These are phyloP conservation scores for Alternaria sp. DNA, from an alignment of 2,329 filamentous ascomycete species.

Conservation along the genomic window DNA sequence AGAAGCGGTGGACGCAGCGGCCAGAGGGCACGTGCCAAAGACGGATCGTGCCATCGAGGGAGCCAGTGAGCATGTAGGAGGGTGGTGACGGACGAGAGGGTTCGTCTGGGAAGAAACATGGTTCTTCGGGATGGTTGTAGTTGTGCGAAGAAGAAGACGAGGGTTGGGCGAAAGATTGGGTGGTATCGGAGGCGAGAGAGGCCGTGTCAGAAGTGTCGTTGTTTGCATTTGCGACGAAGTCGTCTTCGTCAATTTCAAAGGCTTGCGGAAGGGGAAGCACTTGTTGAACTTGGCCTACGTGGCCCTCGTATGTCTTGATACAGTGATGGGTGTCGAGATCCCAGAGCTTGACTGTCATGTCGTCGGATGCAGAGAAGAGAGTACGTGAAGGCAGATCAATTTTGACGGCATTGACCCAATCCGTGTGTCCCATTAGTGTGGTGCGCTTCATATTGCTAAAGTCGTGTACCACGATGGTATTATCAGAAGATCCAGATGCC, in stretches of 20 bases:
- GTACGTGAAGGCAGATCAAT: constrained; percentile 84
- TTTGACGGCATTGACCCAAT: constrained; percentile 97
- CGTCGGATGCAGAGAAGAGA: constrained; percentile 91
- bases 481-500: constrained; percentile 88
- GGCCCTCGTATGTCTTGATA: constrained; percentile 81
- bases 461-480: constrained; percentile 91
- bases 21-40: constrained; percentile 89
- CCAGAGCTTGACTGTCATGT: constrained; percentile 91
- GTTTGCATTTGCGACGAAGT: constrained; percentile 63
- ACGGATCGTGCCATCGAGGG: constrained; percentile 88
- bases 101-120: constrained; percentile 66
- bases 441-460: constrained; percentile 84
- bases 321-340: constrained; percentile 85
- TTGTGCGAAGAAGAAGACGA: constrained; percentile 14
- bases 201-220: constrained; percentile 56
- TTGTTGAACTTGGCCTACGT: constrained; percentile 95
- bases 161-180: constrained; percentile 13
- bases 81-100: constrained; percentile 75
- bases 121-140: constrained; percentile 19
- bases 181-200: constrained; percentile 40
- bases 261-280: constrained; percentile 83
- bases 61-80: constrained; percentile 91
- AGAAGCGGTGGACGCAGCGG: constrained; percentile 88
- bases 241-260: constrained; percentile 84
- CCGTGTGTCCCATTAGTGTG: constrained; percentile 80